Percentiles rank a stretch among this genome's conserved stretches.
Evolutionary conservation across 345 rosid genomes (phyloP).

Genomic region (Hypericum perforatum): DNA sequence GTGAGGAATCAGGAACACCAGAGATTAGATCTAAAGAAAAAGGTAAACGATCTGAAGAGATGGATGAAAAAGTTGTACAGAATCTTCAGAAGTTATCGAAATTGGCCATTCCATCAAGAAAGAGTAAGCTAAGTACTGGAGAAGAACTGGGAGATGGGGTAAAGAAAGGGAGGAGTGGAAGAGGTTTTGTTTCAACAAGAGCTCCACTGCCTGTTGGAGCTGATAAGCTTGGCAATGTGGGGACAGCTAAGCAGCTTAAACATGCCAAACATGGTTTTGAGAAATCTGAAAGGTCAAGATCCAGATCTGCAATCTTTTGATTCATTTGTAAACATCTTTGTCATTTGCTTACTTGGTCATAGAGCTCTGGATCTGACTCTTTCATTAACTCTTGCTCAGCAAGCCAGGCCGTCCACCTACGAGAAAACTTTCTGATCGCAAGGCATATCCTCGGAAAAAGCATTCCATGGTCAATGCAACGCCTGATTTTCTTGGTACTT

Average conservation of each 20-base stretch:
- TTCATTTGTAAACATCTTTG: constrained; percentile 3
- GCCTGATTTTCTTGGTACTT: constrained; percentile 75
- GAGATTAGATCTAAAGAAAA: constrained; percentile 68
- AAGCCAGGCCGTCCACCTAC: constrained; percentile 85
- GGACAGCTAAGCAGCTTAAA: constrained; percentile 79
- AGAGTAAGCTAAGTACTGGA: constrained; percentile 54
- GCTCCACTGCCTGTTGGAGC: constrained; percentile 44
- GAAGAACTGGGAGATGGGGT: constrained; percentile 72
- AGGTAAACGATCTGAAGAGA: constrained; percentile 58
- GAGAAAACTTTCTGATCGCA: constrained; percentile 87
- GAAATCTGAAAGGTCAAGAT: constrained; percentile 63
- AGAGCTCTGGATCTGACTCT: constrained; percentile 15
- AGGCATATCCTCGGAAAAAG: constrained; percentile 68
- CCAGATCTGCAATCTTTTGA: constrained; percentile 8
- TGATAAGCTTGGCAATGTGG: constrained; percentile 61
- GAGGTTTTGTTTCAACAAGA: constrained; percentile 54
- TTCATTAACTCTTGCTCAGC: constrained; percentile 41
- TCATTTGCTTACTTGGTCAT: not conserved
- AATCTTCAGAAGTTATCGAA: constrained; percentile 55
- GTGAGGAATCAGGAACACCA: constrained; percentile 80
- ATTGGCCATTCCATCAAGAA: constrained; percentile 51
- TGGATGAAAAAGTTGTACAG: constrained; percentile 60
- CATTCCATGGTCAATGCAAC: constrained; percentile 40
- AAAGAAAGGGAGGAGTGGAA: constrained; percentile 85
- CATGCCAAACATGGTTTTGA: constrained; percentile 60